These are phyloP conservation scores for Penicillium macrosclerotiorum DNA, from an alignment of 495 filamentous ascomycete genomes.

Conservation along the genomic window DNA sequence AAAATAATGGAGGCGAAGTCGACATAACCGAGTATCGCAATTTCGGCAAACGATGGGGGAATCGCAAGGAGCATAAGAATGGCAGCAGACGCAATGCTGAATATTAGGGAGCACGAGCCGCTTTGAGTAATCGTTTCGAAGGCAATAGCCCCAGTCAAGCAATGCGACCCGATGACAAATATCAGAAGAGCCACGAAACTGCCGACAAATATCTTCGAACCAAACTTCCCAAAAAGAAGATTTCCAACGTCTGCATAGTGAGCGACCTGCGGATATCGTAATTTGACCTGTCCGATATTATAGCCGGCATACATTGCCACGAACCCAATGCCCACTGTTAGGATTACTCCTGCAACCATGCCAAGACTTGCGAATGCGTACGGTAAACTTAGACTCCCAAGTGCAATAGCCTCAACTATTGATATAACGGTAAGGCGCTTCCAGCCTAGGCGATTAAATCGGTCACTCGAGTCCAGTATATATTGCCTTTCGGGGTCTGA, in stretches of 20 bases:
- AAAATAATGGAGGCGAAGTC: conserved; percentile 63
- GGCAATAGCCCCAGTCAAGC: conserved; percentile 67
- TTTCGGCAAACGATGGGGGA: conserved; percentile 50
- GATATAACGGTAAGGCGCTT: conserved; percentile 38
- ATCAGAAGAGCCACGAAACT: conserved; percentile 59
- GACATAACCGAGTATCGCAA: conserved; percentile 60
- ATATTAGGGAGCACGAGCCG: conserved; percentile 60
- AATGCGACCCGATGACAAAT: conserved; percentile 68
- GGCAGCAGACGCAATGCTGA: conserved; percentile 57
- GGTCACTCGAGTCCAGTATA: too few relatives aligned
- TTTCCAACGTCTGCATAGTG: conserved; percentile 64
- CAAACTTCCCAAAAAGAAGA: conserved; percentile 57
- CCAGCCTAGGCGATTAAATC: conserved; percentile 37
- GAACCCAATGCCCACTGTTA: conserved; percentile 57
- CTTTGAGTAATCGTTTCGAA: conserved; percentile 59
- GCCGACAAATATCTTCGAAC: conserved; percentile 56
- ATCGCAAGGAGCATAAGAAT: conserved; percentile 60
- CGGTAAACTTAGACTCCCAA: conserved; percentile 59
- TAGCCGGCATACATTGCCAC: conserved; percentile 69
- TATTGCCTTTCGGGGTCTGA: too few relatives aligned
- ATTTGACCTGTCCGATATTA: conserved; percentile 68
- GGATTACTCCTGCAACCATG: conserved; percentile 53
- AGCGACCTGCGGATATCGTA: conserved; percentile 58
- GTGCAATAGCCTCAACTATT: conserved; percentile 63
- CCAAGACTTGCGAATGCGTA: conserved; percentile 57